These are phyloP conservation scores for Moricandia arvensis DNA, from an alignment of 345 rosid species.

Conservation along the genomic window DNA sequence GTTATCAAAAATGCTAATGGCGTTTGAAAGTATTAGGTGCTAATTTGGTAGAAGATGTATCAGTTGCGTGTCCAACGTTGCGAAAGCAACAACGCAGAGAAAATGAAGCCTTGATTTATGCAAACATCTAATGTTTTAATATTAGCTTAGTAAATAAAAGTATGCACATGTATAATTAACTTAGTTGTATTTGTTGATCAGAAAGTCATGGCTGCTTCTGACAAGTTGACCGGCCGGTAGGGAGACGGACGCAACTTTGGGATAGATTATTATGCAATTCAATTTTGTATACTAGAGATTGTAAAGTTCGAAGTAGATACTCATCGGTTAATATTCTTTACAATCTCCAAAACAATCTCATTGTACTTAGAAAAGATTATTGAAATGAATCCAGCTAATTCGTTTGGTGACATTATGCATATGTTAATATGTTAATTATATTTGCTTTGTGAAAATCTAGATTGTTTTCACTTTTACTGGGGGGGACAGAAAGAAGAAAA, in stretches of 20 bases:
- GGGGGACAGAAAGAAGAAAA: constrained; percentile 8
- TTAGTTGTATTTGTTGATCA: neutral
- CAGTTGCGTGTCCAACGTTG: neutral
- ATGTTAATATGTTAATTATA: neutral
- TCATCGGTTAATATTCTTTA: neutral
- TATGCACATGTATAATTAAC: neutral
- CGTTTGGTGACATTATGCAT: neutral
- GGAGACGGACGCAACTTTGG: constrained; percentile 15
- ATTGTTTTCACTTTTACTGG: neutral
- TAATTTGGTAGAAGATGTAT: neutral
- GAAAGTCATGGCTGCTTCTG: neutral
- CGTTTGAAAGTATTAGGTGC: neutral
- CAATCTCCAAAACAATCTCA: neutral
- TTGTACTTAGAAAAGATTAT: neutral
- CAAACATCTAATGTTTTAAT: neutral
- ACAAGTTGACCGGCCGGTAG: constrained; percentile 20
- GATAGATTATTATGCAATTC: neutral
- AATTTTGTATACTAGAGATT: neutral
- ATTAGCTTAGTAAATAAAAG: neutral
- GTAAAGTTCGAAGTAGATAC: constrained; percentile 32
- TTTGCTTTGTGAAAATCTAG: neutral
- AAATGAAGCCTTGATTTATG: neutral
- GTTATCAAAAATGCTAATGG: neutral
- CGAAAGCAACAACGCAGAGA: constrained; percentile 1
- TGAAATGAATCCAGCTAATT: neutral